These are phyloP conservation scores for Macrolepiota albuminosa DNA, from an alignment of 768 basidiomycete genomes.

Conservation along the genomic window DNA sequence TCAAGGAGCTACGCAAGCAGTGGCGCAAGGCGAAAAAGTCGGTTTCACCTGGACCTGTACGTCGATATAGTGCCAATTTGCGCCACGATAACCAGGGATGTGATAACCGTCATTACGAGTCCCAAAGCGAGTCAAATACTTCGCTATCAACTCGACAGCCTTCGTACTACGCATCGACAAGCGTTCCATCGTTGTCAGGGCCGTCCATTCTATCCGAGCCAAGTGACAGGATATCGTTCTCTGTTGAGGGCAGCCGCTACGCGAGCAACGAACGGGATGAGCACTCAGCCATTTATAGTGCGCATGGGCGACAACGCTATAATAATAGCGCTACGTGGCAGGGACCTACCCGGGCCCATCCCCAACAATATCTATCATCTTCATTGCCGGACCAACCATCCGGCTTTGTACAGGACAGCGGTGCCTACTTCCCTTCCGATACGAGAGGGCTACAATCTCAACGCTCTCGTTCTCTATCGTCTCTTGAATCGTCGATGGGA, in stretches of 20 bases:
- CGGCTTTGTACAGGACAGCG: slow-evolving; percentile 15
- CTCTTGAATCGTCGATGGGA: slow-evolving; percentile 19
- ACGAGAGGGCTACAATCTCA: slow-evolving; percentile 13
- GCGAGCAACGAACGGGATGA: slow-evolving; percentile 29
- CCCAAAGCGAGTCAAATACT: slow-evolving; percentile 18
- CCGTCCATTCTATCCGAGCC: slow-evolving; percentile 21
- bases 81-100: slow-evolving; percentile 28
- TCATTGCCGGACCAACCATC: slow-evolving; percentile 20
- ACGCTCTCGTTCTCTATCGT: slow-evolving; percentile 19
- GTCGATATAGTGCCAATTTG: slow-evolving; percentile 26
- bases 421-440: slow-evolving; percentile 25
- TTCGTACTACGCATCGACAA: slow-evolving; percentile 21
- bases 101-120: slow-evolving; percentile 24
- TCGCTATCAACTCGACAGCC: slow-evolving; percentile 20
- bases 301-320: slow-evolving; percentile 26
- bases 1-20: slow-evolving; percentile 94
- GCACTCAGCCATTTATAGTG: slow-evolving; percentile 17
- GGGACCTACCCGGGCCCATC: slow-evolving; percentile 19
- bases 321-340: slow-evolving; percentile 31
- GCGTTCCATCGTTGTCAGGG: slow-evolving; percentile 26
- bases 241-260: slow-evolving; percentile 29
- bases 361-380: slow-evolving; percentile 22
- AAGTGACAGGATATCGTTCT: slow-evolving; percentile 23
- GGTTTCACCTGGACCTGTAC: slow-evolving; percentile 25
- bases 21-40: slow-evolving; percentile 96